Conservation (phyloP, 176 grass and related monocot species). For the Eragrostis nindensis region DNA sequence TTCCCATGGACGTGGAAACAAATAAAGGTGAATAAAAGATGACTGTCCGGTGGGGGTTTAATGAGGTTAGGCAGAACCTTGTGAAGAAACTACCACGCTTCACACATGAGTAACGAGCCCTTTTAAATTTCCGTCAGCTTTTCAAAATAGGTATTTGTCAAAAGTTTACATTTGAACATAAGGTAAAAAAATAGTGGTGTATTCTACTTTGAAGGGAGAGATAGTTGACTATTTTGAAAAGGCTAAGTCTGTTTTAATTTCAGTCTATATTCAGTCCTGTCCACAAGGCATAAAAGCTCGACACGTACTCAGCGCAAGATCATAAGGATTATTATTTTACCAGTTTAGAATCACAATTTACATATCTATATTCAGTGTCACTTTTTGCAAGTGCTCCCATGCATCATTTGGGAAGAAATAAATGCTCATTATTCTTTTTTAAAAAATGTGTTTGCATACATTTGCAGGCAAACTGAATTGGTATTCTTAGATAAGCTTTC, state of each 20-base stretch:
- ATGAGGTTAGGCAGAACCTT: conserved; percentile 27
- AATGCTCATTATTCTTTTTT: no score
- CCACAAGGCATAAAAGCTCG: neutral
- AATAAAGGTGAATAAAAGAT: conserved; percentile 34
- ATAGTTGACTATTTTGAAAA: conserved; percentile 25
- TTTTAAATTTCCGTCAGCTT: conserved; percentile 9
- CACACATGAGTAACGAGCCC: conserved; percentile 17
- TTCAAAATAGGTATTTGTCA: neutral
- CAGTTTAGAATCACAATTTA: no score
- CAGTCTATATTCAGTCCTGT: neutral
- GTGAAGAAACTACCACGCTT: conserved; percentile 29
- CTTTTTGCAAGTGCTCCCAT: no score
- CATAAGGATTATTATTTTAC: no score
- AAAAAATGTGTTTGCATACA: no score
- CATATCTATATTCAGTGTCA: no score
- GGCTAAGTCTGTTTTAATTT: neutral
- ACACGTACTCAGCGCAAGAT: no score
- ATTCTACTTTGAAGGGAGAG: conserved; percentile 23
- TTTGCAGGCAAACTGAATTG: no score
- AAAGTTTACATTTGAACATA: conserved; percentile 32
- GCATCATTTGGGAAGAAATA: no score
- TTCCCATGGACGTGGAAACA: neutral
- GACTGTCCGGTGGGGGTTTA: neutral
- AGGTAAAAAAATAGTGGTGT: conserved; percentile 27
- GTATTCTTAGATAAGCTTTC: no score